These are phyloP conservation scores for Schizosaccharomyces osmophilus DNA, from an alignment of 805 yeast species.

Conservation along the genomic window DNA sequence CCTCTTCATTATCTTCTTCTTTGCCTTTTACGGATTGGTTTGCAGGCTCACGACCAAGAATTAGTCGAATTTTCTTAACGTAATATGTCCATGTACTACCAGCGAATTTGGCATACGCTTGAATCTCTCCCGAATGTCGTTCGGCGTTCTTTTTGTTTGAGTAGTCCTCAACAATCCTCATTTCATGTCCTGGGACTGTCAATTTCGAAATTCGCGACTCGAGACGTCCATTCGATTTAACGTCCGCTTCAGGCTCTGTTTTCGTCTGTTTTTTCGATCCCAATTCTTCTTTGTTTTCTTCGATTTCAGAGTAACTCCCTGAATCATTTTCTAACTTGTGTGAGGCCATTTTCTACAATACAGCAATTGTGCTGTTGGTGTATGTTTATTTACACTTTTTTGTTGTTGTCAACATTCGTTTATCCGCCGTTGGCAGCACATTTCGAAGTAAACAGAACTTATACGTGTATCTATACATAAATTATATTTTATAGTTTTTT, in stretches of 20 bases:
- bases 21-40: not conserved
- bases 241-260: not conserved
- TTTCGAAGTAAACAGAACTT: not conserved
- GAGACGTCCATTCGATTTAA: constrained; percentile 1
- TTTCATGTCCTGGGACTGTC: constrained; percentile 44
- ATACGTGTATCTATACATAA: not conserved
- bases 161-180: constrained; percentile 47
- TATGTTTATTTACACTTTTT: not conserved
- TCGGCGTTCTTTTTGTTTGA: constrained; percentile 47
- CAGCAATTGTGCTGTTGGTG: not conserved
- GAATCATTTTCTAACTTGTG: not conserved
- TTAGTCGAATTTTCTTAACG: constrained; percentile 49
- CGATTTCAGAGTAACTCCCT: not conserved
- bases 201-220: constrained; percentile 32
- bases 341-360: not conserved
- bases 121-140: constrained; percentile 35
- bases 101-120: constrained; percentile 90
- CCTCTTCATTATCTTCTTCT: constrained; percentile 13
- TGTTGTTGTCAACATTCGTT: not conserved
- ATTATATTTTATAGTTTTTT: not conserved
- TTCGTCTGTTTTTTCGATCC: not conserved
- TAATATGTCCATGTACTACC: constrained; percentile 77
- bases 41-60: constrained; percentile 43
- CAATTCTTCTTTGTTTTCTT: not conserved
- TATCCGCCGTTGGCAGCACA: not conserved